A percentile compares a stretch with the other conserved stretches of the same genome.
These are phyloP conservation scores for Linum lewisii DNA, from an alignment of 345 rosid species.

Conservation along the genomic window DNA sequence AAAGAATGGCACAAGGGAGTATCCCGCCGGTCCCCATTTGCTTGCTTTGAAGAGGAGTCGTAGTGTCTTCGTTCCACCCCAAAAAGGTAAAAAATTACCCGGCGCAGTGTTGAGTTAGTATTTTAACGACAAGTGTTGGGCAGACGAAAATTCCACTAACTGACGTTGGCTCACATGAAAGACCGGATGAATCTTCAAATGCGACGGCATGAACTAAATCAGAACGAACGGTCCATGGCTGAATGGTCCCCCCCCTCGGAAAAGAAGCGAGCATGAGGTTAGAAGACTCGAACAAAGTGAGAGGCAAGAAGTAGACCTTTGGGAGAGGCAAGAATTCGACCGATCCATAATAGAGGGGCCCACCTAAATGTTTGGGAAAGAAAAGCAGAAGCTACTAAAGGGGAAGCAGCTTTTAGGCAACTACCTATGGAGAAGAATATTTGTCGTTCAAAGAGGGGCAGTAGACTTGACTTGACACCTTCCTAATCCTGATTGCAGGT, in stretches of 20 bases:
- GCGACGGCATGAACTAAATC: background rate
- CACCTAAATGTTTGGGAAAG: no score
- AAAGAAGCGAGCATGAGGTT: background rate
- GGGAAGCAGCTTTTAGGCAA: no score
- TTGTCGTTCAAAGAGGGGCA: no score
- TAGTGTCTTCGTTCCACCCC: constrained; percentile 1
- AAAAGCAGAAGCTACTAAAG: no score
- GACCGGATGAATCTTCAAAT: background rate
- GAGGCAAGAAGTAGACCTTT: no score
- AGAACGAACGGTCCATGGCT: background rate
- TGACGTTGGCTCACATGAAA: background rate
- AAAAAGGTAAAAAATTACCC: background rate
- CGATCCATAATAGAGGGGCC: no score
- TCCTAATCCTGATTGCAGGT: no score
- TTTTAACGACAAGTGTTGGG: constrained; percentile 1
- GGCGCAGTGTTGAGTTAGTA: constrained; percentile 1
- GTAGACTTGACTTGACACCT: no score
- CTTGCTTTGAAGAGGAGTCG: background rate
- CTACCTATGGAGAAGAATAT: no score
- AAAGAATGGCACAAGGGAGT: constrained; percentile 1
- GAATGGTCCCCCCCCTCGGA: background rate
- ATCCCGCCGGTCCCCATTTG: background rate
- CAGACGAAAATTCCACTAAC: background rate
- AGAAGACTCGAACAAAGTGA: background rate
- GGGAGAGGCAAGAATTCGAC: background rate